These are phyloP conservation scores for Pichia pseudocactophila DNA, from an alignment of 805 yeast species.

Conservation along the genomic window DNA sequence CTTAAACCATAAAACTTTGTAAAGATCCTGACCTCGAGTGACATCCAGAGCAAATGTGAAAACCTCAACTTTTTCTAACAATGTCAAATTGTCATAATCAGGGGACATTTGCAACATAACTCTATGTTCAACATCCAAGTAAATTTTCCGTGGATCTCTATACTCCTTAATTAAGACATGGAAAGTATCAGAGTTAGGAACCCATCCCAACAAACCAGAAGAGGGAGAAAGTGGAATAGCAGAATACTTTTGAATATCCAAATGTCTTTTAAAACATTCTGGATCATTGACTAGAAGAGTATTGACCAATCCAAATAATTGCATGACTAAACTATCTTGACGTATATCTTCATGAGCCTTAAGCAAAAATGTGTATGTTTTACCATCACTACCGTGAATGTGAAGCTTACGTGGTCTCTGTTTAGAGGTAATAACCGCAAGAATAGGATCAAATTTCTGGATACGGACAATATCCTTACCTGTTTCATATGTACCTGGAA, in stretches of 20 bases:
- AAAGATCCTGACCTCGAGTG: conserved; percentile 92
- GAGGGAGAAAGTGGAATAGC: conserved; percentile 96
- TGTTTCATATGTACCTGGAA: conserved; percentile 88
- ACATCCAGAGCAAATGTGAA: conserved; percentile 93
- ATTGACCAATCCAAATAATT: conserved; percentile 89
- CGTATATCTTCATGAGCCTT: conserved; percentile 98
- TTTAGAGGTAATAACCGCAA: conserved; percentile 85
- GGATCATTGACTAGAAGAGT: conserved; percentile 83
- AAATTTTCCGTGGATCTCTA: conserved; percentile 82
- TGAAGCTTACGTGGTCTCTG: conserved; percentile 88
- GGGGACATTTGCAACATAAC: conserved; percentile 98
- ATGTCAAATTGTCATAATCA: conserved; percentile 80
- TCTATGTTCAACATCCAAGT: conserved; percentile 87
- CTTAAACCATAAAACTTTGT: conserved; percentile 93
- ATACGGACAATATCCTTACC: conserved; percentile 73
- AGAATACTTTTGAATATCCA: conserved; percentile 84
- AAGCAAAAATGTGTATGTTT: conserved; percentile 68
- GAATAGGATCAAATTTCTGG: conserved; percentile 66
- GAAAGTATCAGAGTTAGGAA: conserved; percentile 93
- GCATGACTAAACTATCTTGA: conserved; percentile 97
- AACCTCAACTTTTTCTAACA: conserved; percentile 90
- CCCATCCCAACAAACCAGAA: conserved; percentile 97
- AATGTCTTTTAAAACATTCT: conserved; percentile 91
- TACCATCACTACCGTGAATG: conserved; percentile 85
- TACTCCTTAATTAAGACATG: conserved; percentile 88